Base-by-base conservation (phyloP, 2,329 filamentous ascomycete genomes). In the Fusarium zealandicum region DNA sequence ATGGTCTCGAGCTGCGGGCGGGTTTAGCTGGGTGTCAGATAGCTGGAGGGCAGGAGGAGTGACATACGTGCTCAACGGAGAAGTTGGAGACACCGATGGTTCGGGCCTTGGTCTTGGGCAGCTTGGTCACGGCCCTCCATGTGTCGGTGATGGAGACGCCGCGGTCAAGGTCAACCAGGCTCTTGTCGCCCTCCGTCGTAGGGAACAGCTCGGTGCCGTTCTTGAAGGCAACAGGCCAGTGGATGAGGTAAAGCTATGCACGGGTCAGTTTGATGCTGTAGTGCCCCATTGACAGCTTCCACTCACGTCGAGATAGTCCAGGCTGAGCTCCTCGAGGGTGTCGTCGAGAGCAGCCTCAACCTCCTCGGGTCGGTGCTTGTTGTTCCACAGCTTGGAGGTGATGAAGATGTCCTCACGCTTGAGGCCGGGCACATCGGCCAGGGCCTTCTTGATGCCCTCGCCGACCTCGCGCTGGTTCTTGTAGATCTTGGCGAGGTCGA, bases 81-180 rank as follows among this genome's bases (percentile, higher is more conserved):
- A 90, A 90, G 80, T 91, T 91, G 72, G 87, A 90, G 60, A 91
- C 86, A 69, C 87, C 88, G 64, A 90, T 84, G 74, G 87, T 84
- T 71, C 80, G 81, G 61, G 82, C 83, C 72, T 88, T 88, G 62
- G 76, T 78, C 63, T 80, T 83, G 55, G 82, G 81, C 13, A 88
- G 80, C 73, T 83, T 76, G 56, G 82, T 82, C 69, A 85, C 67
- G 46, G 76, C 76, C 69, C 75, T 75, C 78, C 78, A 80, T 25
- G 78, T 80, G 54, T 78, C 71, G 7, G 69, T 62, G 36, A 79
- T 69, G 51, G 74, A 73, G 35, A 78, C 74, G 31, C 60, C 67
- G 44, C 75, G 74, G 63, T 81, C 78, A 51, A 84, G 72, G n/a
- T 70, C 69, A 30, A 76, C 65, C 57, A 72, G 66, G 47, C 49